These are phyloP conservation scores for Puccinia horiana DNA, from an alignment of 1,284 basidiomycete species.

Conservation along the genomic window DNA sequence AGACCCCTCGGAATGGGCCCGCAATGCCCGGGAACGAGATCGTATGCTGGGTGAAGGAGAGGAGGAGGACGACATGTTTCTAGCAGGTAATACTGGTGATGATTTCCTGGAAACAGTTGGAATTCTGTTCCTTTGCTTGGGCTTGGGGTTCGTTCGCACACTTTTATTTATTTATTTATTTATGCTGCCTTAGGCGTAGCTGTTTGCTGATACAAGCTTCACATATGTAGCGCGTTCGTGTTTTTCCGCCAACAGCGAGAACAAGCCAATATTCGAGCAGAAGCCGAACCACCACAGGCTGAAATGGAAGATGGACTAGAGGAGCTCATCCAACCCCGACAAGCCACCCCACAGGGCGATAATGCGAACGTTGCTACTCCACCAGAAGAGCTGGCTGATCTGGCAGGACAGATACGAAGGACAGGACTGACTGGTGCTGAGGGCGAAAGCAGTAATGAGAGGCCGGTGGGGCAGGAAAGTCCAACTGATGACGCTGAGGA, in stretches of 20 bases:
- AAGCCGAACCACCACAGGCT: slow-evolving; percentile 13
- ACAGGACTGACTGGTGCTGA: neutral
- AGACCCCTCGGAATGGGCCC: slow-evolving; percentile 40
- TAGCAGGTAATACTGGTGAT: slow-evolving; percentile 33
- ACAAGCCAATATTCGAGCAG: slow-evolving; percentile 32
- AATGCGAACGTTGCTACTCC: neutral
- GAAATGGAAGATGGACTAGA: slow-evolving; percentile 24
- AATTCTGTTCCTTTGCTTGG: slow-evolving; percentile 48
- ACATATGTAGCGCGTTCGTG: slow-evolving; percentile 35
- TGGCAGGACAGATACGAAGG: neutral
- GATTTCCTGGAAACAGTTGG: slow-evolving; percentile 48
- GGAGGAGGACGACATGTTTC: slow-evolving; percentile 46
- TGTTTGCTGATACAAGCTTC: neutral
- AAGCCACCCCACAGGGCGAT: neutral
- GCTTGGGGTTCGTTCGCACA: slow-evolving; percentile 27
- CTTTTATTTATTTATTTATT: neutral
- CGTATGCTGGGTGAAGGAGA: slow-evolving; percentile 33
- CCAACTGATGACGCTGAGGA: neutral
- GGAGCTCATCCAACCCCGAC: slow-evolving; percentile 23
- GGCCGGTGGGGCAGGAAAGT: neutral
- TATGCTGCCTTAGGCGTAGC: neutral
- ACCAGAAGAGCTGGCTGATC: slow-evolving; percentile 1
- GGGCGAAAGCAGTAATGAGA: neutral
- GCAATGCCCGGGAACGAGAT: slow-evolving; percentile 46
- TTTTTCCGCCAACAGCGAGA: slow-evolving; percentile 49